Percentiles rank a stretch among this genome's conserved stretches.
phyloP scores from a whole-genome alignment of 176 grass and related monocot species.

The Eleusine coracana region DNA sequence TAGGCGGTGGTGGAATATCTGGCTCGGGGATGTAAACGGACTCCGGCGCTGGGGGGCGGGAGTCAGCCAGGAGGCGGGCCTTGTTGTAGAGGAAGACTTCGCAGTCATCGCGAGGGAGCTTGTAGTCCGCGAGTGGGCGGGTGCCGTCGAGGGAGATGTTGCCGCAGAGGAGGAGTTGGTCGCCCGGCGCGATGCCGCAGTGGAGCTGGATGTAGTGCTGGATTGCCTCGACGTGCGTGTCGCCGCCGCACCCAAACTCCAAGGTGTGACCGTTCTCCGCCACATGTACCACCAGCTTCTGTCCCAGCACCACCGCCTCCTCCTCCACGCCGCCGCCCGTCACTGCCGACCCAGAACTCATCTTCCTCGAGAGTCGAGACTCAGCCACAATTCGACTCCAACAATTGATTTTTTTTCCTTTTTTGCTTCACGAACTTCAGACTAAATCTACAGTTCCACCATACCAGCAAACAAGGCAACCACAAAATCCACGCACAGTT shows the following conservation, averaged over 20 bases:
- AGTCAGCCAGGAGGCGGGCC: constrained; percentile 57
- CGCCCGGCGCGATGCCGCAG: constrained; percentile 55
- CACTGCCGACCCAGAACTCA: constrained; percentile 87
- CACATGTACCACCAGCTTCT: constrained; percentile 80
- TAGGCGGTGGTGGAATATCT: constrained; percentile 52
- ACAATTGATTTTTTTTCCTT: neutral
- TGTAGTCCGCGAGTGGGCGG: constrained; percentile 73
- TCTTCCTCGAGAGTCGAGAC: constrained; percentile 42
- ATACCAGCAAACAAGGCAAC: constrained; percentile 44
- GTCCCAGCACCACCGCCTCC: constrained; percentile 52
- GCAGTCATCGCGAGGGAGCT: constrained; percentile 76
- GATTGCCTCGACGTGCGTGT: constrained; percentile 68
- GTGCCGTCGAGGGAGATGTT: constrained; percentile 72
- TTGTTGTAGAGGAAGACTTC: constrained; percentile 98
- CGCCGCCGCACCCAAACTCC: constrained; percentile 83
- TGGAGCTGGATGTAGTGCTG: constrained; percentile 63
- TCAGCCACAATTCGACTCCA: constrained; percentile 13
- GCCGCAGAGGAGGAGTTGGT: constrained; percentile 83
- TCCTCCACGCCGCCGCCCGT: constrained; percentile 59
- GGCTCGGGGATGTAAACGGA: constrained; percentile 61
- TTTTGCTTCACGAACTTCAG: constrained; percentile 28
- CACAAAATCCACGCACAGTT: constrained; percentile 17
- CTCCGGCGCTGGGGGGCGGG: constrained; percentile 57
- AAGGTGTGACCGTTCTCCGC: constrained; percentile 93
- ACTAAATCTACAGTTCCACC: constrained; percentile 47